phyloP scores from a whole-genome alignment of 257 asterid genomes.

The Dorcoceras hygrometricum region DNA sequence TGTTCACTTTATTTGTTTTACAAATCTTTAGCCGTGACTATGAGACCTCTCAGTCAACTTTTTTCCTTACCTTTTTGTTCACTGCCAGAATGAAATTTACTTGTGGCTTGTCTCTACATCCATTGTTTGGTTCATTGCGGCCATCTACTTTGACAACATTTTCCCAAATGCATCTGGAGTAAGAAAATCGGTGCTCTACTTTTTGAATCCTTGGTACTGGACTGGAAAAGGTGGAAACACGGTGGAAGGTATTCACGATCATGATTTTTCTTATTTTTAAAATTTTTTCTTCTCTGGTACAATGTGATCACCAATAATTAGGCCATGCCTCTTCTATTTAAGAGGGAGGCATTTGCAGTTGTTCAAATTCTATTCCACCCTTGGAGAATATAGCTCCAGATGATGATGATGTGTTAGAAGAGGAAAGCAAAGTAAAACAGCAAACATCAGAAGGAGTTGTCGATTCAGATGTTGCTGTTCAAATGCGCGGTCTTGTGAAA shows the following conservation, averaged over 20 bases:
- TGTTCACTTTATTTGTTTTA: constrained; percentile 12
- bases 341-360: constrained; percentile 87
- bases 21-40: constrained; percentile 8
- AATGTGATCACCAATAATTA: constrained; percentile 22
- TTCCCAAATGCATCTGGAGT: constrained; percentile 83
- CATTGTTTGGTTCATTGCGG: constrained; percentile 68
- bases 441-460: constrained; percentile 55
- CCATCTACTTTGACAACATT: constrained; percentile 87
- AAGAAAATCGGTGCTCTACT: constrained; percentile 70
- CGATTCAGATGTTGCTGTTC: constrained; percentile 68
- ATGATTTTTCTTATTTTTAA: constrained; percentile 18
- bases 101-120: constrained; percentile 64
- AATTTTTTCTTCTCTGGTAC: constrained; percentile 1
- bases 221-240: constrained; percentile 88
- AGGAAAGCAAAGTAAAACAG: constrained; percentile 73
- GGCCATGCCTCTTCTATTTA: constrained; percentile 26
- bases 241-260: constrained; percentile 52
- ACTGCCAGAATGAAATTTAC: constrained; percentile 68
- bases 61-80: constrained; percentile 15
- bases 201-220: constrained; percentile 85
- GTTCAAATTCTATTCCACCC: constrained; percentile 50
- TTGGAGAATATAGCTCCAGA: constrained; percentile 60
- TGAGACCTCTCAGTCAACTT: constrained; percentile 16
- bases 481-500: constrained; percentile 75
- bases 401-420: constrained; percentile 87